These are phyloP conservation scores for Phytophthora citrophthora DNA, from an alignment of 352 stramenopile species.

Conservation along the genomic window DNA sequence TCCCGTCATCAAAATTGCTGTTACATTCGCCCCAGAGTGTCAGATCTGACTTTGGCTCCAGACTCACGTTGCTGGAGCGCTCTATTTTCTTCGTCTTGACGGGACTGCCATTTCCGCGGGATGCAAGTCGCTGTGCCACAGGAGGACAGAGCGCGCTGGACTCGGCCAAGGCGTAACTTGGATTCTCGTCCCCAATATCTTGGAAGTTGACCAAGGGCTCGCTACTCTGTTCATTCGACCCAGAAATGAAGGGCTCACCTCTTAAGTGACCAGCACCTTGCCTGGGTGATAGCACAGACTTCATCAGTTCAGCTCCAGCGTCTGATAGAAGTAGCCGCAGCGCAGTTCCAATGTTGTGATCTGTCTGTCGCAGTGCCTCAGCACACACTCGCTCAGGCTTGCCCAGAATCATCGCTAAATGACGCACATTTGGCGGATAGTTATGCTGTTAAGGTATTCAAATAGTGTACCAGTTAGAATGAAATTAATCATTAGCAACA, in stretches of 20 bases:
- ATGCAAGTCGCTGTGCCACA: slow-evolving; percentile 18
- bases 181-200: slow-evolving; percentile 81
- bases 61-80: slow-evolving; percentile 5
- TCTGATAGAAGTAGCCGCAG: slow-evolving; percentile 67
- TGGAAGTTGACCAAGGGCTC: slow-evolving; percentile 59
- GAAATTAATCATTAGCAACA: not conserved
- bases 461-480: slow-evolving; percentile 7
- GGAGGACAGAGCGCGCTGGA: slow-evolving; percentile 45
- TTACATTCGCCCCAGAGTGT: slow-evolving; percentile 79
- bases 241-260: not conserved
- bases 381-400: slow-evolving; percentile 59
- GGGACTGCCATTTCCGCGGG: slow-evolving; percentile 47
- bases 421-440: slow-evolving; percentile 50
- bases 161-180: slow-evolving; percentile 75
- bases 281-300: slow-evolving; percentile 14
- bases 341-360: slow-evolving; percentile 56
- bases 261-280: not conserved
- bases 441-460: slow-evolving; percentile 21
- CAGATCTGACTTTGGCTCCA: slow-evolving; percentile 42
- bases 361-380: slow-evolving; percentile 58
- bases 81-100: slow-evolving; percentile 50
- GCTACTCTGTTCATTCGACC: not conserved
- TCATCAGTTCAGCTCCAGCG: slow-evolving; percentile 41
- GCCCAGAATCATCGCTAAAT: slow-evolving; percentile 58
- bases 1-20: slow-evolving; percentile 58